Evolutionary conservation across 2,329 filamentous ascomycete genomes (phyloP).

Genomic region (Cytospora paraplurivora): DNA sequence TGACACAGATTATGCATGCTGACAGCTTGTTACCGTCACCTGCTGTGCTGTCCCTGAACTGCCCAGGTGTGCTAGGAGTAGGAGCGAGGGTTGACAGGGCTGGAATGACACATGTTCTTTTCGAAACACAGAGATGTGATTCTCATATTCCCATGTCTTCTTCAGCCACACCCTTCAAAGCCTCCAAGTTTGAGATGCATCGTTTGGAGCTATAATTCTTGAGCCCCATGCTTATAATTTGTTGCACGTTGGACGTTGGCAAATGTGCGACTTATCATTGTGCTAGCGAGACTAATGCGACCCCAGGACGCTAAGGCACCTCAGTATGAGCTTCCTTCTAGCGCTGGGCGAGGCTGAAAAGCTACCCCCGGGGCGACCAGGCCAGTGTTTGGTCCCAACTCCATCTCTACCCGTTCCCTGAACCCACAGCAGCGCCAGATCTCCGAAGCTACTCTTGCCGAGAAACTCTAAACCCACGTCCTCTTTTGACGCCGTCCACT

Average conservation of each 20-base stretch:
- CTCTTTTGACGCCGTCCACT: slow-evolving; percentile 4
- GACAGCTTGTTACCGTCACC: not conserved
- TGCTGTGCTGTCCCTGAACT: not conserved
- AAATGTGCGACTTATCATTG: slow-evolving; percentile 12
- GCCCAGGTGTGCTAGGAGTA: not conserved
- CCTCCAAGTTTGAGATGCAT: slow-evolving; percentile 4
- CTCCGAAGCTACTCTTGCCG: slow-evolving; percentile 30
- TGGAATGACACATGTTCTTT: not conserved
- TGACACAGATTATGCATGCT: not conserved
- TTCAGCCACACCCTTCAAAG: not conserved
- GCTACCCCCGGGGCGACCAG: slow-evolving; percentile 20
- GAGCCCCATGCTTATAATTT: slow-evolving; percentile 10
- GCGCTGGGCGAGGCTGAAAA: slow-evolving; percentile 26
- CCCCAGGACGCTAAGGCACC: slow-evolving; percentile 19
- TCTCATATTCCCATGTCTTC: slow-evolving; percentile 9
- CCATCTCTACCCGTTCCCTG: slow-evolving; percentile 25
- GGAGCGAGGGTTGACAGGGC: not conserved
- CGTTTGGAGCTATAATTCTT: slow-evolving; percentile 5
- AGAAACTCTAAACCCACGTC: slow-evolving; percentile 30
- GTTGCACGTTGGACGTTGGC: slow-evolving; percentile 13
- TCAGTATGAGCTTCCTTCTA: slow-evolving; percentile 15
- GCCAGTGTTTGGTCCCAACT: slow-evolving; percentile 28
- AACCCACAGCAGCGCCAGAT: slow-evolving; percentile 29
- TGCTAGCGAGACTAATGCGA: slow-evolving; percentile 22
- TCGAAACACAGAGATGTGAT: not conserved